Evolutionary conservation across 495 filamentous ascomycete genomes (phyloP).

Genomic region (Penicillium cataractarum): DNA sequence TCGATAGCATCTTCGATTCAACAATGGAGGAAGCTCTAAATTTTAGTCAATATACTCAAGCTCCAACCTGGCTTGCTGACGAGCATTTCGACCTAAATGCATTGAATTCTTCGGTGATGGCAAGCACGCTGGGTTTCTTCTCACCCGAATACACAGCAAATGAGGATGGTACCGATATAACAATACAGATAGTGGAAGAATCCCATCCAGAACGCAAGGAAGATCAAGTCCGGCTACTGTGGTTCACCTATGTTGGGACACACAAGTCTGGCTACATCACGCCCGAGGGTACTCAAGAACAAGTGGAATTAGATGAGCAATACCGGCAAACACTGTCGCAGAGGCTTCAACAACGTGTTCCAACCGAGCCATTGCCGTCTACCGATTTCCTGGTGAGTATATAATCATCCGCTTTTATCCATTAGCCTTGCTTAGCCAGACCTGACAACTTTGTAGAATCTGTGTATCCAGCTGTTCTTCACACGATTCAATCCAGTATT

Average conservation of each 20-base stretch:
- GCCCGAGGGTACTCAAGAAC: conserved; percentile 16
- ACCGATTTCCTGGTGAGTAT: conserved; percentile 31
- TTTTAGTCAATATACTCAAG: conserved; percentile 10
- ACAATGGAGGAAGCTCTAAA: conserved; percentile 7
- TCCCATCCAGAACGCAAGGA: conserved; percentile 2
- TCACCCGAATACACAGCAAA: conserved; percentile 5
- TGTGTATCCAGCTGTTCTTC: conserved; percentile 38
- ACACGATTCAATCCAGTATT: conserved; percentile 33
- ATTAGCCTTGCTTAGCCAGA: background rate
- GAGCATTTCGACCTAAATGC: conserved; percentile 32
- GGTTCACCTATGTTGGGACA: conserved; percentile 18
- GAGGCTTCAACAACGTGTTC: conserved; percentile 24
- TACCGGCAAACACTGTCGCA: conserved; percentile 25
- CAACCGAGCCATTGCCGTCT: conserved; percentile 27
- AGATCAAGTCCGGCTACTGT: conserved; percentile 15
- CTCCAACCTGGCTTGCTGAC: conserved; percentile 26
- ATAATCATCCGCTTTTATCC: background rate
- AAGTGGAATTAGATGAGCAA: conserved; percentile 23
- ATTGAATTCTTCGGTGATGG: conserved; percentile 25
- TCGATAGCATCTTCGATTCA: conserved; percentile 3
- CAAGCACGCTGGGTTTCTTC: conserved; percentile 12
- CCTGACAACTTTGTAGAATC: conserved; percentile 19
- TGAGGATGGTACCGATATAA: background rate
- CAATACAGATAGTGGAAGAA: background rate
- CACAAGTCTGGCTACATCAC: conserved; percentile 17